phyloP scores from a whole-genome alignment of 2,329 filamentous ascomycete genomes.

The Ambrosiella xylebori region DNA sequence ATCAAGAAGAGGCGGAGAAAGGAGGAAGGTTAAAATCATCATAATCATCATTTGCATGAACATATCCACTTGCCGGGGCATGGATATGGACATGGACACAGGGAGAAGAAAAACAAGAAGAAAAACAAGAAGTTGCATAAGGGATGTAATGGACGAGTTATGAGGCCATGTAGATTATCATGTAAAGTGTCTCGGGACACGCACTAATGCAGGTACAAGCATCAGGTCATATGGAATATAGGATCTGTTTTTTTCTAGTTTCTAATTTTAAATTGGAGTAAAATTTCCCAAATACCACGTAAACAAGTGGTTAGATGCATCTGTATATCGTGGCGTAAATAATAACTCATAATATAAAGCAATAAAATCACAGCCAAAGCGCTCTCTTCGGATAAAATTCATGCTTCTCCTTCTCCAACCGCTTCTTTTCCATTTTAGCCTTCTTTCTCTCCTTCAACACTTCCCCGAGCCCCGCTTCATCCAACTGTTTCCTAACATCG shows the following conservation, averaged over 20 bases:
- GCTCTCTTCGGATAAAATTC: conserved; percentile 1
- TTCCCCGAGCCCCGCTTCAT: not conserved
- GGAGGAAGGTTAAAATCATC: not conserved
- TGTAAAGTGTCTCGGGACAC: no score
- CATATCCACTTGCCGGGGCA: not conserved
- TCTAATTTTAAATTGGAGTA: no score
- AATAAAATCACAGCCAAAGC: conserved; percentile 1
- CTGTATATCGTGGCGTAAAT: not conserved
- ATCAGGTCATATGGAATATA: not conserved
- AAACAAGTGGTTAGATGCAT: no score
- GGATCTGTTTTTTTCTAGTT: no score
- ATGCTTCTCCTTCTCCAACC: not conserved
- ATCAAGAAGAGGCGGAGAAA: not conserved
- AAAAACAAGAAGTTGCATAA: not conserved
- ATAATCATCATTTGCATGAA: not conserved
- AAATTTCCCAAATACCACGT: no score
- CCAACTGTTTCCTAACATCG: not conserved
- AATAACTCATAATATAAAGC: not conserved
- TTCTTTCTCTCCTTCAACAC: not conserved
- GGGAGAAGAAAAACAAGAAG: not conserved
- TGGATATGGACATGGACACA: not conserved
- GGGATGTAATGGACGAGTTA: not conserved
- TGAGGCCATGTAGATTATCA: no score
- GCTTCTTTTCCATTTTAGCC: not conserved
- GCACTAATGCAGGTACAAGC: not conserved